Evolutionary conservation across 805 yeast genomes (phyloP).

Genomic region (Pichia membranifaciens): DNA sequence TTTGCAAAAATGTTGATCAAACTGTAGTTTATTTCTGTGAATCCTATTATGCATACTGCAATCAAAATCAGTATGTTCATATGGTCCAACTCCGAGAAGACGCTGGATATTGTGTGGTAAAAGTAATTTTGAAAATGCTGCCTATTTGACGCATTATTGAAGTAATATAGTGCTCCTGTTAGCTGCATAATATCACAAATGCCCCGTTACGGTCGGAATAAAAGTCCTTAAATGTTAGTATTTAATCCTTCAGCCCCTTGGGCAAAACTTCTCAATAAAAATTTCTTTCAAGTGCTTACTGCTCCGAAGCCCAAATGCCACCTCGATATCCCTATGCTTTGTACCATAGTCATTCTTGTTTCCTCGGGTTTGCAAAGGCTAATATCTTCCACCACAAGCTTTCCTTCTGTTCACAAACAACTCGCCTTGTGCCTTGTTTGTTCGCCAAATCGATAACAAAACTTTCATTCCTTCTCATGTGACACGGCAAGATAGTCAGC

Average conservation of each 20-base stretch:
- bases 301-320: slow-evolving; percentile 19
- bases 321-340: slow-evolving; percentile 22
- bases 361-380: too few species aligned
- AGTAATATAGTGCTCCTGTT: slow-evolving; percentile 16
- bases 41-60: slow-evolving; percentile 10
- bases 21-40: slow-evolving; percentile 7
- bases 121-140: slow-evolving; percentile 13
- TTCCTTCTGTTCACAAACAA: too few species aligned
- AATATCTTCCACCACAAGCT: too few species aligned
- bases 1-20: background rate
- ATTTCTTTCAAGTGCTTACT: slow-evolving; percentile 5
- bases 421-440: too few species aligned
- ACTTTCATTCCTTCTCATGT: too few species aligned
- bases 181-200: slow-evolving; percentile 9
- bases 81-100: slow-evolving; percentile 9
- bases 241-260: too few species aligned
- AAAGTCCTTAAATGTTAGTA: slow-evolving; percentile 6
- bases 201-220: too few species aligned
- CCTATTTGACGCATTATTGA: slow-evolving; percentile 13
- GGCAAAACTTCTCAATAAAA: too few species aligned
- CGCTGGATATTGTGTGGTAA: slow-evolving; percentile 9
- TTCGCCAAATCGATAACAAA: too few species aligned
- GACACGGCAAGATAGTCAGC: background rate
- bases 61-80: slow-evolving; percentile 9
- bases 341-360: background rate